phyloP scores from a whole-genome alignment of 176 grass and related monocot species.

The Luzula sylvatica region DNA sequence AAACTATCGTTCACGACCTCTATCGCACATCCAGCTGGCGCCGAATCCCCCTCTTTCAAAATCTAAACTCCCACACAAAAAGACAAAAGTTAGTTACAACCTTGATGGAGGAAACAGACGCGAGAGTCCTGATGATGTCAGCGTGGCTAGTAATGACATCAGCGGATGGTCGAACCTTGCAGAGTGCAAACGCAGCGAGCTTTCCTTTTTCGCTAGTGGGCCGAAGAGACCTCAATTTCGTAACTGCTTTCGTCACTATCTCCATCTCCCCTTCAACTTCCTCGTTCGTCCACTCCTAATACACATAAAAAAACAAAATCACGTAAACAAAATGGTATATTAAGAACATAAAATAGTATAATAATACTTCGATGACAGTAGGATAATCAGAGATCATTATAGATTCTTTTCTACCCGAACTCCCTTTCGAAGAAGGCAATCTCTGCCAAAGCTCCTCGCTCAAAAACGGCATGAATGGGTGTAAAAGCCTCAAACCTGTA shows the following conservation, averaged over 20 bases:
- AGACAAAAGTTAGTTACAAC: too few species aligned
- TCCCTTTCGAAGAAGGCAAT: conserved; percentile 56
- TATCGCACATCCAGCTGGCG: conserved; percentile 54
- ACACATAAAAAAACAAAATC: too few species aligned
- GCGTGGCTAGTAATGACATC: conserved; percentile 43
- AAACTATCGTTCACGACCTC: conserved; percentile 71
- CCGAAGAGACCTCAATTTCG: conserved; percentile 56
- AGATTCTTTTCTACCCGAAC: conserved; percentile 49
- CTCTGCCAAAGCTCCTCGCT: conserved; percentile 87
- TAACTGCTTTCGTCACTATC: conserved; percentile 47
- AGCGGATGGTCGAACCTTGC: conserved; percentile 25
- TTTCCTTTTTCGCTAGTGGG: conserved; percentile 64
- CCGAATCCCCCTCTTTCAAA: conserved; percentile 38
- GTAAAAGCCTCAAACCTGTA: conserved; percentile 62
- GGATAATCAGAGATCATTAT: conserved; percentile 93
- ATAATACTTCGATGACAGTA: conserved; percentile 62
- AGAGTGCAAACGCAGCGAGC: conserved; percentile 59
- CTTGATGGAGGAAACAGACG: conserved; percentile 51
- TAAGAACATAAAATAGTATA: too few species aligned
- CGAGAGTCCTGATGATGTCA: conserved; percentile 46
- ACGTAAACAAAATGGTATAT: too few species aligned
- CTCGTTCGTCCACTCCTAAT: conserved; percentile 68
- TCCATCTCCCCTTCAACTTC: conserved; percentile 62
- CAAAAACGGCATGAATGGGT: conserved; percentile 90
- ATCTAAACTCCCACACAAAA: too few species aligned